Conservation (phyloP, 1,284 basidiomycete genomes). For the Dichomitus squalens region DNA sequence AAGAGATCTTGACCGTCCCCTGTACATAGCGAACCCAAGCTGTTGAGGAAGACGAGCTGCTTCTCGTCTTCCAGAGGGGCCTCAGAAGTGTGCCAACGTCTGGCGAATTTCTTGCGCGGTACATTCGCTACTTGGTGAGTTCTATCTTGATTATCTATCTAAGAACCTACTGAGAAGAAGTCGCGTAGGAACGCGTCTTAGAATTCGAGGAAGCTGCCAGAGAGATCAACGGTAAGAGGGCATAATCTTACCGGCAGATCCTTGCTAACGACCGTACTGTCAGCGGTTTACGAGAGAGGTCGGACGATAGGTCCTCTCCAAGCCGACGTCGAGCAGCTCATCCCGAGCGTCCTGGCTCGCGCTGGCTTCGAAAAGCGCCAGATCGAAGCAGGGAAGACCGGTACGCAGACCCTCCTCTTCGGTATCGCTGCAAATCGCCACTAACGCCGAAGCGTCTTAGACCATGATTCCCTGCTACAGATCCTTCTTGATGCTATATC, state of each 20-base stretch:
- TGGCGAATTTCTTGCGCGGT: constrained; percentile 73
- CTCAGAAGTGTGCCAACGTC: constrained; percentile 67
- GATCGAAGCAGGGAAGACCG: constrained; percentile 47
- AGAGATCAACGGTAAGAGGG: constrained; percentile 21
- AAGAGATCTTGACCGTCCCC: background rate
- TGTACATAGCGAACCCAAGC: constrained; percentile 49
- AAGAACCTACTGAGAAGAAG: background rate
- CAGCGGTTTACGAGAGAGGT: constrained; percentile 63
- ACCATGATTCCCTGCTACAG: constrained; percentile 51
- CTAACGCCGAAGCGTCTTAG: background rate
- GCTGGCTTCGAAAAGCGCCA: constrained; percentile 65
- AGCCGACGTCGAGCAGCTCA: constrained; percentile 65
- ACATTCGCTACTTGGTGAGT: constrained; percentile 65
- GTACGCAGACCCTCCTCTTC: constrained; percentile 32
- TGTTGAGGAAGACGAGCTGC: constrained; percentile 43
- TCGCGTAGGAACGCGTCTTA: constrained; percentile 34
- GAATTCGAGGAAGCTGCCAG: constrained; percentile 29
- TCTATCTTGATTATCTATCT: background rate
- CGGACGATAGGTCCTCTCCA: constrained; percentile 55
- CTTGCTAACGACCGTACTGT: background rate
- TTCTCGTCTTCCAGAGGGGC: constrained; percentile 52
- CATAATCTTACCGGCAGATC: background rate
- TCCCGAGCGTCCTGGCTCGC: constrained; percentile 66
- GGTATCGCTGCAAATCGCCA: background rate
- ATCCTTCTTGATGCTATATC: constrained; percentile 63